Conservation (phyloP, 2,329 filamentous ascomycete species). For the Neoascochyta sp. region DNA sequence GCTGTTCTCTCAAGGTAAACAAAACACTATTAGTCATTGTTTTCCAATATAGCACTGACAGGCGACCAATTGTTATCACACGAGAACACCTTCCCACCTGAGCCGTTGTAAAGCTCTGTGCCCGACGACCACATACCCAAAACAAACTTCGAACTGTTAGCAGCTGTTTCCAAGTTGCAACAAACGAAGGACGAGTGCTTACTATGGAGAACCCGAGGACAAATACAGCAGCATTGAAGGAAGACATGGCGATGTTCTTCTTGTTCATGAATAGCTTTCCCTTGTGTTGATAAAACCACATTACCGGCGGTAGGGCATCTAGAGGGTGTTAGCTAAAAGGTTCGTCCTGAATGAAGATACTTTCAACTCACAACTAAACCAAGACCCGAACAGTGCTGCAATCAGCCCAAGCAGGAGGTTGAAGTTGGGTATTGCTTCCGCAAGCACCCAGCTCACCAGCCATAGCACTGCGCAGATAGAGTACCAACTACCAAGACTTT, state of each 20-base stretch:
- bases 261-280: conserved; percentile 38
- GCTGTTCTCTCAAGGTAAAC: no score
- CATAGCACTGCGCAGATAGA: conserved; percentile 55
- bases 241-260: conserved; percentile 44
- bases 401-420: conserved; percentile 63
- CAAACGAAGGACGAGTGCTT: conserved; percentile 5
- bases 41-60: conserved; percentile 7
- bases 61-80: conserved; percentile 32
- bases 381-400: conserved; percentile 58
- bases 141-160: conserved; percentile 16
- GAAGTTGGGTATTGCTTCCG: conserved; percentile 67
- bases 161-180: not conserved
- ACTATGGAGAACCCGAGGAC: conserved; percentile 29
- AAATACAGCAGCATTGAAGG: conserved; percentile 46
- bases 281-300: conserved; percentile 50
- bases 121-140: conserved; percentile 32
- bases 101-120: conserved; percentile 16
- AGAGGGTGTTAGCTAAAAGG: conserved; percentile 1
- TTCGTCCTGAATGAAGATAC: not conserved
- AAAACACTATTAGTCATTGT: no score
- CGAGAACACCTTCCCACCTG: conserved; percentile 26
- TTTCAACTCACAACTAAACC: conserved; percentile 58
- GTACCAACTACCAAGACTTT: conserved; percentile 51
- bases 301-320: conserved; percentile 43
- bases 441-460: conserved; percentile 63